Base-by-base conservation (phyloP, 768 basidiomycete species). In the Suillus ampliporus region DNA sequence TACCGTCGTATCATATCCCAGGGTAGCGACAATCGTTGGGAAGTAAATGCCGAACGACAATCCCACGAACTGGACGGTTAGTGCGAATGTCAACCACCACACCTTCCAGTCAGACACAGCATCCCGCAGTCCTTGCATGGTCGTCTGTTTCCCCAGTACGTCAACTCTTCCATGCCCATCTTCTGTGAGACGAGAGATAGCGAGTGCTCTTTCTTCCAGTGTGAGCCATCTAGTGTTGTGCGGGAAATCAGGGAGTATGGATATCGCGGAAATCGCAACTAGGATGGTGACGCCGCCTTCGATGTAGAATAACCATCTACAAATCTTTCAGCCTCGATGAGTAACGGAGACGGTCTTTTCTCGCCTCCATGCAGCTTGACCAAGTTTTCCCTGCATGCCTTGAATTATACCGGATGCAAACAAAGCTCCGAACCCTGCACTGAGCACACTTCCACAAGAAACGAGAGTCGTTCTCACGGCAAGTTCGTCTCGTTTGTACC, bases 1-100 rank as follows among this genome's bases (percentile, higher is more conserved):
- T 31, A 85, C 75, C 3, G 88, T 89, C 28, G 77, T 73, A 61
- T 76, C 78, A 73, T 79, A 89, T 13, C 87, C 87, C 73, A 93
- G 78, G 9, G 91, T 92, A 26, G 80, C 83, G 41, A 83, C 84
- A 58, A 93, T 76, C 0, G 91, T 89, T 15, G 88, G 89, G 78
- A 92, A 91, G 72, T 86, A 91, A 11, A 86, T 86, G 71, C 89
- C 88, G 81, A 92, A 92, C 8, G 84, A 86, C 26, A 90, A 68
- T 5, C 86, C 83, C 28, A 89, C 72, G 80, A 21, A 80, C 77
- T 8, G 74, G 68, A 62, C n/a, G 69, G 68, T 31, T 69, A 61
- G 21, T 68, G 70, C 81, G 52, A 71, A 71, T 58, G 70, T 64
- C 23, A 28, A 51, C 44, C 23, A 54, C 56, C 34, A 93, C 28